Evolutionary conservation across 345 rosid genomes (phyloP), one percentile per base, ranked within the genome.

Genomic region (Eutrema heterophyllum): DNA sequence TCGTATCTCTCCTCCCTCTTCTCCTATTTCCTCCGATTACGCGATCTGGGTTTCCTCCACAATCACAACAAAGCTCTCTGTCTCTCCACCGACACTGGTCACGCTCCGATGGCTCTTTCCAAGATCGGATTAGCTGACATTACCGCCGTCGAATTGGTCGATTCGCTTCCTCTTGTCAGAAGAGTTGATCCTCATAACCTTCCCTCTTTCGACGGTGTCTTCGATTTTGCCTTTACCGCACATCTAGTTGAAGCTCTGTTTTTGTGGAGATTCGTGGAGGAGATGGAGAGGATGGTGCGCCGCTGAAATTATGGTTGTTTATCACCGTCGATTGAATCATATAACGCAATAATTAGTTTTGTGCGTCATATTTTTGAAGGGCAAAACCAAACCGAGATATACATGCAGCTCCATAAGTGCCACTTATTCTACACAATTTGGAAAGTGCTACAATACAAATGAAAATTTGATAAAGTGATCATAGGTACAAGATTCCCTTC

Each of bases 231-330:
- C 1, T 95, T 88, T 68, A 89, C 77, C 3, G 86, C 78, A 30
- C 96, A 83, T 77, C 75, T 92, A 39, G 67, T 33, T 8, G 88
- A 83, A 84, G 92, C 96, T 6, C 72, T 95, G 81, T 89, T 84
- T 56, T 96, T 97, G 18, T 52, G 53, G 71, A 72, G 88, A 54
- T 83, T 85, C 43, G 93, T 46, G 9, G 75, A 56, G 60, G 96
- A 95, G 86, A 92, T 92, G 96, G 96, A 90, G 89, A 83, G 99
- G 85, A 90, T 89, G 5, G 93, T 92, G 75, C 68, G 85, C 45
- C 53, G 51, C 6, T n/a, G n/a, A n/a, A n/a, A n/a, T n/a, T n/a
- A n/a, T n/a, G n/a, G n/a, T n/a, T n/a, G n/a, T n/a, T n/a, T n/a
- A n/a, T n/a, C n/a, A n/a, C n/a, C n/a, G n/a, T n/a, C n/a, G n/a